Conservation (phyloP, 345 rosid species). For the Diplotaxis tenuifolia region DNA sequence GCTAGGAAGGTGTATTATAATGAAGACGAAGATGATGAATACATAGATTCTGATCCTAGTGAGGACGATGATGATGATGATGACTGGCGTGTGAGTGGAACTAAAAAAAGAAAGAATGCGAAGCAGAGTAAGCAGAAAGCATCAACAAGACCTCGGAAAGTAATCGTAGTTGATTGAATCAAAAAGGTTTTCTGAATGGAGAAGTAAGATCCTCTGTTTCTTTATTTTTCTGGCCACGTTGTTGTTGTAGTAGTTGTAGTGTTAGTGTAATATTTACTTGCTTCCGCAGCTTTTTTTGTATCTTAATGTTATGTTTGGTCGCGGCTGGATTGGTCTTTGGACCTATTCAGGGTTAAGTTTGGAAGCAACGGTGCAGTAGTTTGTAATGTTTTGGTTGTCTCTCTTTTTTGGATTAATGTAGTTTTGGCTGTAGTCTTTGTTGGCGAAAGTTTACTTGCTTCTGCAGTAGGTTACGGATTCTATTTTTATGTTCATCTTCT, state of each 20-base stretch:
- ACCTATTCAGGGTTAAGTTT: background rate
- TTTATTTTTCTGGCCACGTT: constrained; percentile 20
- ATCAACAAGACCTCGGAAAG: constrained; percentile 40
- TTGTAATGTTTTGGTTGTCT: background rate
- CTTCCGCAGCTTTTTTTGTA: background rate
- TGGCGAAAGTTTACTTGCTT: background rate
- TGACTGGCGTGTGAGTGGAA: constrained; percentile 41
- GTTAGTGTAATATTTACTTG: background rate
- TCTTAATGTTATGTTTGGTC: background rate
- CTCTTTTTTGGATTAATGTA: background rate
- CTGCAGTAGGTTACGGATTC: background rate
- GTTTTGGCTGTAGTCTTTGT: constrained; percentile 21
- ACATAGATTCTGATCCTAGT: constrained; percentile 52
- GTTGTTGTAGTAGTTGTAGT: constrained; percentile 12
- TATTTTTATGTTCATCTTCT: background rate
- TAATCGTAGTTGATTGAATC: constrained; percentile 30
- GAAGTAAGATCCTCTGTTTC: constrained; percentile 32
- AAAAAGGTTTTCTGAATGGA: constrained; percentile 13
- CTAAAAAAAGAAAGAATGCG: constrained; percentile 39
- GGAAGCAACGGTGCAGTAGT: constrained; percentile 6
- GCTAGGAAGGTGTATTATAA: constrained; percentile 45
- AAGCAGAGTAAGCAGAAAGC: constrained; percentile 47
- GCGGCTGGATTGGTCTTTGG: background rate
- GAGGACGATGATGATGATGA: constrained; percentile 42
- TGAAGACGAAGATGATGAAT: constrained; percentile 41